Base-by-base conservation (phyloP, 2,329 filamentous ascomycete species). In the Fusarium napiforme region DNA sequence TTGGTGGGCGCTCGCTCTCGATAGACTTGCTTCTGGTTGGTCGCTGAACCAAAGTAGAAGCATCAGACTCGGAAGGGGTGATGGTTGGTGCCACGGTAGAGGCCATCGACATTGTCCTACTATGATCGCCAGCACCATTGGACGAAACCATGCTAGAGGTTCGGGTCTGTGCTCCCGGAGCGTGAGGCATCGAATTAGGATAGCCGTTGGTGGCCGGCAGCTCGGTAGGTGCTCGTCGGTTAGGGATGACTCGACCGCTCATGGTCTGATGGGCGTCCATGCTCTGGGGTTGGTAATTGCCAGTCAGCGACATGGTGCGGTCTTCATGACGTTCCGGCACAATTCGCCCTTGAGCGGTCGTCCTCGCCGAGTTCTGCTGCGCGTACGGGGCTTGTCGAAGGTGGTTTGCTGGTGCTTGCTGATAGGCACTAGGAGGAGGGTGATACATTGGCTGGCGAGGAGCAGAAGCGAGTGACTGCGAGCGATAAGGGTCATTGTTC, bases 231-330 rank as follows among this genome's bases (percentile, higher is more conserved):
- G 82, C 85, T 78, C 84, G 85, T 87, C 82, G 89, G 78, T 92
- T 93, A 6, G 96, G 96, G 74, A 99, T 97, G 26, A 97, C 88
- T 75, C 96, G 90, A 53, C 96, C 96, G 80, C 93, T 97, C 90
- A 96, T 97, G 10, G 95, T 98, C 82, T 98, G 96, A 81, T 96
- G 93, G 49, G 95, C 86, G 78, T 93, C 93, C 69, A 89, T 88
- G 76, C 97, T 94, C 60, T 92, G 87, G 7, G 92, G 88, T 75
- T 94, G 81, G 68, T 85, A 87, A 26, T 81, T 93, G 15, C 93
- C 94, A 9, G 93, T 96, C 92, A 99, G 92, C 50, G 96, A 97
- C 96, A 98, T 98, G 72, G 96, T 92, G 65, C 96, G 90, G 82
- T 98, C 96, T 78, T 97, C 94, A 70, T 95, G 93, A 60, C 96